These are phyloP conservation scores for Adiantum capillusveneris DNA, from an alignment of 75 land plant species.

Conservation along the genomic window DNA sequence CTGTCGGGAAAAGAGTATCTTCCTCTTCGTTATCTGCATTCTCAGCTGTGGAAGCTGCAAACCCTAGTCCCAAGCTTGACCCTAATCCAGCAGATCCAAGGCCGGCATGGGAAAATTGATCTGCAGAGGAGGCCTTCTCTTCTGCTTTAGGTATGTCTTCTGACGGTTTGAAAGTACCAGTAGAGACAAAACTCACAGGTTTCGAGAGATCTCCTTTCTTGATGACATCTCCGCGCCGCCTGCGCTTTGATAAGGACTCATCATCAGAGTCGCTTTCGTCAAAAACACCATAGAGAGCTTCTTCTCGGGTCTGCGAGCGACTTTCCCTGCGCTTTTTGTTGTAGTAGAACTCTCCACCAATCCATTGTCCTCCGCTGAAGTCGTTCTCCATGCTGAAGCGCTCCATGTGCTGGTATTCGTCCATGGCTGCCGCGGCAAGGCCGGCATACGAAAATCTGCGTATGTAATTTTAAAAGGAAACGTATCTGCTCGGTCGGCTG, in stretches of 20 bases:
- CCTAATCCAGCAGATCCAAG: conserved; percentile 8
- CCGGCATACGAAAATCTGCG: no score
- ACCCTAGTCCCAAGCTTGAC: conserved; percentile 29
- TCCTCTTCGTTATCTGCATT: conserved; percentile 32
- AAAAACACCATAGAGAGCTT: conserved; percentile 74
- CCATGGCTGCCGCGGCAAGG: conserved; percentile 23
- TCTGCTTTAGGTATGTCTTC: conserved; percentile 47
- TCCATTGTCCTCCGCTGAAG: conserved; percentile 73
- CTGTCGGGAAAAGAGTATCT: conserved; percentile 55
- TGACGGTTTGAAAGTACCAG: conserved; percentile 62
- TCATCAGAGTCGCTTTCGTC: conserved; percentile 42
- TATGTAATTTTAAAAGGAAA: no score
- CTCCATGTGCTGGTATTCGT: conserved; percentile 86
- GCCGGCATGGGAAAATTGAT: not conserved
- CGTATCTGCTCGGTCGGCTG: no score
- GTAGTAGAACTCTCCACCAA: conserved; percentile 74
- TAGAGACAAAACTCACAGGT: conserved; percentile 87
- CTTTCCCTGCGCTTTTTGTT: conserved; percentile 51
- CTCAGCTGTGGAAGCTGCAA: conserved; percentile 8
- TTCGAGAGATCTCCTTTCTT: conserved; percentile 54
- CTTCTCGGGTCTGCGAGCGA: conserved; percentile 71
- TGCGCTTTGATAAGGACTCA: conserved; percentile 20
- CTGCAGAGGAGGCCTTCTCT: conserved; percentile 8
- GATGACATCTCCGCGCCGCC: conserved; percentile 28
- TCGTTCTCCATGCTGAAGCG: conserved; percentile 81